A percentile compares a stretch with the other conserved stretches of the same genome.
These are phyloP conservation scores for Porogramme epimiltina DNA, from an alignment of 1,284 basidiomycete species.

Conservation along the genomic window DNA sequence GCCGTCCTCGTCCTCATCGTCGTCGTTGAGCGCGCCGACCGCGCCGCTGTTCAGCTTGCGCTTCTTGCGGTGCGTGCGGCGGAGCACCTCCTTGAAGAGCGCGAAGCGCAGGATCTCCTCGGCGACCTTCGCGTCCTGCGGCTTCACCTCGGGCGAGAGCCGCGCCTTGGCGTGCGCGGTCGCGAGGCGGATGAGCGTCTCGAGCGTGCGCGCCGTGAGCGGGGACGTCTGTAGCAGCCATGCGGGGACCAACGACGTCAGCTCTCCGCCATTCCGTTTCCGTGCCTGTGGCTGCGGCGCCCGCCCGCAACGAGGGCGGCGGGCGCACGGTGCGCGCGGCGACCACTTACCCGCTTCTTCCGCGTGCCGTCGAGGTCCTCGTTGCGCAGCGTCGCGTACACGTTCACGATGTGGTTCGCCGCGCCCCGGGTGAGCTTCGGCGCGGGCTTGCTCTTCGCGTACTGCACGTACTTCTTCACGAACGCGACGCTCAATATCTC, in stretches of 20 bases:
- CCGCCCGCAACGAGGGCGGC: too few relatives aligned
- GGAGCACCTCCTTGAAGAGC: conserved; percentile 96
- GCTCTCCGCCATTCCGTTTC: too few relatives aligned
- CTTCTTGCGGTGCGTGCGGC: conserved; percentile 76
- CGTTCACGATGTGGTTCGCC: conserved; percentile 91
- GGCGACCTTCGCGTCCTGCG: conserved; percentile 86
- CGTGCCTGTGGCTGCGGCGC: too few relatives aligned
- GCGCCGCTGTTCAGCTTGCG: conserved; percentile 73
- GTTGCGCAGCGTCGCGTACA: conserved; percentile 92
- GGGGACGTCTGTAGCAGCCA: conserved; percentile 78
- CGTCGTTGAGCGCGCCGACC: conserved; percentile 43
- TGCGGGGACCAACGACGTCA: not conserved
- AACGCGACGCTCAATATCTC: conserved; percentile 94
- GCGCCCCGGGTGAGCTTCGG: conserved; percentile 92
- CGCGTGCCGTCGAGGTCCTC: conserved; percentile 86
- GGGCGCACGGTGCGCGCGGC: too few relatives aligned
- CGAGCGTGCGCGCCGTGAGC: conserved; percentile 96
- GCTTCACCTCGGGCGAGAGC: conserved; percentile 84
- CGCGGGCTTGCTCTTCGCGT: conserved; percentile 87
- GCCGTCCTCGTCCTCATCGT: conserved; percentile 44
- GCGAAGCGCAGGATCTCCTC: conserved; percentile 97
- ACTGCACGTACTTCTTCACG: conserved; percentile 99
- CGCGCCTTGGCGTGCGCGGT: conserved; percentile 98
- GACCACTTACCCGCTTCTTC: conserved; percentile 74
- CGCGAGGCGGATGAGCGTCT: conserved; percentile 97